These are phyloP conservation scores for Serendipita sp. DNA, from an alignment of 768 basidiomycete species.

Conservation along the genomic window DNA sequence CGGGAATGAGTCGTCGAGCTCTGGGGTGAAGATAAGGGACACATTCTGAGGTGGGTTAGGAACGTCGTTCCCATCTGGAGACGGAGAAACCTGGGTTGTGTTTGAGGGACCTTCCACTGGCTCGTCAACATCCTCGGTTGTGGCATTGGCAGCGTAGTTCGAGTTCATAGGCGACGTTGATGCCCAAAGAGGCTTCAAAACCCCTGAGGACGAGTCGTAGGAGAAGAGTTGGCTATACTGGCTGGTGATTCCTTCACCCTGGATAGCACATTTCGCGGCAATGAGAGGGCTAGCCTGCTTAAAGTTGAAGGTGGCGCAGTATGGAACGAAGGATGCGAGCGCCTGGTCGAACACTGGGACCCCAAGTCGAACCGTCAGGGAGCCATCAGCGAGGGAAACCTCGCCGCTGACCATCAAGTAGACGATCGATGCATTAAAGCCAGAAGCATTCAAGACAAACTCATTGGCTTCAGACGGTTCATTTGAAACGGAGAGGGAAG, in stretches of 20 bases:
- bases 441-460: constrained; percentile 35
- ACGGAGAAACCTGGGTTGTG: neutral
- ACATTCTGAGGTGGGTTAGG: neutral
- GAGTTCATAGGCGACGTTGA: neutral
- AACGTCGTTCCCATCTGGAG: neutral
- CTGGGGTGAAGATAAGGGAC: neutral
- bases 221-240: constrained; percentile 43
- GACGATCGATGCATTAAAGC: constrained; percentile 30
- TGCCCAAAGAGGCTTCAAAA: constrained; percentile 39
- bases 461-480: constrained; percentile 16
- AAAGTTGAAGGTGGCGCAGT: constrained; percentile 50
- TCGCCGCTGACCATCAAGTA: constrained; percentile 22
- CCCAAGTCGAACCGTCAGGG: constrained; percentile 27
- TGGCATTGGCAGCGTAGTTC: neutral
- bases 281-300: constrained; percentile 37
- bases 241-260: neutral
- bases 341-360: constrained; percentile 28
- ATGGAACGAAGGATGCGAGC: constrained; percentile 24
- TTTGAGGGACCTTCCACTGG: no score
- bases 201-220: constrained; percentile 33
- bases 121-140: neutral
- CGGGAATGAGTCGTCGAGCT: neutral
- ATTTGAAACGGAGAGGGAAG: constrained; percentile 24
- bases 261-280: constrained; percentile 27
- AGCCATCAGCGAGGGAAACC: constrained; percentile 8